These are phyloP conservation scores for Colletotrichum plurivorum DNA, from an alignment of 2,329 filamentous ascomycete species.

Conservation along the genomic window DNA sequence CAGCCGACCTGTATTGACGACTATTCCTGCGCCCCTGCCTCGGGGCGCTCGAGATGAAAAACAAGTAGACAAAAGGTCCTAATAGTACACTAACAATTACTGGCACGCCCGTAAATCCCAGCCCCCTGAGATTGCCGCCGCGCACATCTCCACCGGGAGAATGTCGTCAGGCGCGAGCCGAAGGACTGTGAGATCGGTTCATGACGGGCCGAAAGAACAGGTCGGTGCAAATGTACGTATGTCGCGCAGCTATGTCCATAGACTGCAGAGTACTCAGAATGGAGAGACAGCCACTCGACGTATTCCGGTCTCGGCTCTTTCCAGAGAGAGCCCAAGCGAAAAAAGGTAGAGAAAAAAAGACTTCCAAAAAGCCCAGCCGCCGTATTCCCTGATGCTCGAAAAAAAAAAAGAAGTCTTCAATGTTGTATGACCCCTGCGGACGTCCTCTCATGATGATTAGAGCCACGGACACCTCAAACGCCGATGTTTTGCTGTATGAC, in stretches of 20 bases:
- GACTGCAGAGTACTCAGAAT: slow-evolving; percentile 34
- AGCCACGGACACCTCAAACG: slow-evolving; percentile 42
- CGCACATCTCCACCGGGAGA: slow-evolving; percentile 15
- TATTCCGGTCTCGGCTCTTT: slow-evolving; percentile 37
- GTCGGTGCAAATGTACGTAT: slow-evolving; percentile 41
- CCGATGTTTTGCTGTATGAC: slow-evolving; percentile 41
- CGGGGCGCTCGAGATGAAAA: slow-evolving; percentile 34
- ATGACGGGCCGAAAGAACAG: slow-evolving; percentile 4
- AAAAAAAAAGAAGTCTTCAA: slow-evolving; percentile 26
- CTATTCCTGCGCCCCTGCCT: slow-evolving; percentile 32
- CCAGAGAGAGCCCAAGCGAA: slow-evolving; percentile 37
- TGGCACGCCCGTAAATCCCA: slow-evolving; percentile 32
- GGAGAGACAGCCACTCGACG: slow-evolving; percentile 28
- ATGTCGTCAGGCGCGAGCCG: background rate
- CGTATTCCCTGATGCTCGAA: slow-evolving; percentile 39
- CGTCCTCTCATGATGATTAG: slow-evolving; percentile 39
- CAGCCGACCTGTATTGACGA: slow-evolving; percentile 38
- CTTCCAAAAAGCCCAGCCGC: slow-evolving; percentile 34
- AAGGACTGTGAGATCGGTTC: background rate
- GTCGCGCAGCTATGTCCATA: slow-evolving; percentile 40
- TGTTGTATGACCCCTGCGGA: slow-evolving; percentile 41
- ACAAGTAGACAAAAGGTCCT: slow-evolving; percentile 37
- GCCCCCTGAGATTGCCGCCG: slow-evolving; percentile 9
- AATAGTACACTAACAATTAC: slow-evolving; percentile 42
- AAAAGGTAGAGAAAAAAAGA: slow-evolving; percentile 28